phyloP scores from a whole-genome alignment of 2,329 filamentous ascomycete genomes.

The Trichoderma oligosporum region DNA sequence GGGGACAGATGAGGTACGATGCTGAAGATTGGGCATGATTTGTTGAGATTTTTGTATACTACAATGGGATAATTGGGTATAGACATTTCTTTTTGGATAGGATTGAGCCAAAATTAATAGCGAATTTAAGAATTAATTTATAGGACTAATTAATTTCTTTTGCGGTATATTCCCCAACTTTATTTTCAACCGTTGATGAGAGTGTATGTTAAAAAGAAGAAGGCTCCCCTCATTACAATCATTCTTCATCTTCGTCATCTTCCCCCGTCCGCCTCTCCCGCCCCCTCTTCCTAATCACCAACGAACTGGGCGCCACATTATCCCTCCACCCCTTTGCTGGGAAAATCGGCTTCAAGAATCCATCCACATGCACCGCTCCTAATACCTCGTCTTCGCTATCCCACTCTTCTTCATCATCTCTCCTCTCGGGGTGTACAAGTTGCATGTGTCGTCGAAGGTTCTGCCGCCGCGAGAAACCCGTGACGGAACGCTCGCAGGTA shows the following conservation, averaged over 20 bases:
- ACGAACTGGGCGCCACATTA: constrained; percentile 6
- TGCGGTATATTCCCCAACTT: no score
- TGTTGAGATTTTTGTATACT: neutral
- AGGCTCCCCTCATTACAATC: neutral
- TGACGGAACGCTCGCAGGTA: constrained; percentile 35
- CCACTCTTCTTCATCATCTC: constrained; percentile 33
- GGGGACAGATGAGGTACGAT: neutral
- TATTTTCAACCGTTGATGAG: no score
- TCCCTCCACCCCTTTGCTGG: constrained; percentile 47
- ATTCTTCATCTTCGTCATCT: constrained; percentile 1
- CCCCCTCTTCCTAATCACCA: constrained; percentile 14
- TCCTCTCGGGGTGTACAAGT: constrained; percentile 38
- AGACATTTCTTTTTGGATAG: neutral
- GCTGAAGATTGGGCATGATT: no score
- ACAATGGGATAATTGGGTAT: constrained; percentile 3
- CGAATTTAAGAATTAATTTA: neutral
- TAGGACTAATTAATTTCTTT: neutral
- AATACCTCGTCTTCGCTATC: constrained; percentile 52
- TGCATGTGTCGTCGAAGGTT: constrained; percentile 40
- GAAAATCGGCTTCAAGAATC: constrained; percentile 58
- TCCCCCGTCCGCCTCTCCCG: constrained; percentile 2
- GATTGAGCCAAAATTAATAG: neutral
- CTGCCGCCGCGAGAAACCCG: constrained; percentile 35
- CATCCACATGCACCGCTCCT: constrained; percentile 65
- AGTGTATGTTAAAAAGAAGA: no score